phyloP scores from a whole-genome alignment of 176 grass and related monocot genomes.

The Phoenix roebelenii region DNA sequence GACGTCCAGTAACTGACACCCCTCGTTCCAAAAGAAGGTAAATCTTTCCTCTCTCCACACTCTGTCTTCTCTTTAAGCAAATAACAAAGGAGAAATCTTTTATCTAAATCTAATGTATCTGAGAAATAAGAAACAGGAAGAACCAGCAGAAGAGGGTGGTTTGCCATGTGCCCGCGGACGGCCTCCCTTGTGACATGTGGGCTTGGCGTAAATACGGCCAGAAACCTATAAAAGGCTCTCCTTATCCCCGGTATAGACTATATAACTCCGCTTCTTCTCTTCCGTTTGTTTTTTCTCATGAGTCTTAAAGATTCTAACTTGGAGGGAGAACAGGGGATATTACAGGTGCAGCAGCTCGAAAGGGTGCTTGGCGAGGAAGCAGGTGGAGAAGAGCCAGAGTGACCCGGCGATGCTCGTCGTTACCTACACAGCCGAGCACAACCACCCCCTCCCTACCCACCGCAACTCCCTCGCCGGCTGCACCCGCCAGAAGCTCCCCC shows the following conservation, averaged over 20 bases:
- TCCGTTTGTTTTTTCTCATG: too few relatives aligned
- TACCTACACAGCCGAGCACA: conserved; percentile 89
- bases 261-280: too few relatives aligned
- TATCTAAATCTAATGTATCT: too few relatives aligned
- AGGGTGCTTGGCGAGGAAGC: conserved; percentile 79
- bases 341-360: conserved; percentile 97
- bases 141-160: conserved; percentile 82
- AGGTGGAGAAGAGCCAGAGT: conserved; percentile 74
- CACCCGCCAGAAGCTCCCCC: conserved; percentile 50
- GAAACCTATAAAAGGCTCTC: conserved; percentile 98
- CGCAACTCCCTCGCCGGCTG: conserved; percentile 82
- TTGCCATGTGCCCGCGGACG: conserved; percentile 64
- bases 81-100: too few relatives aligned
- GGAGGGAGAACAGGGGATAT: conserved; percentile 48
- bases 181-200: conserved; percentile 70
- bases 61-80: conserved; percentile 15
- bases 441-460: conserved; percentile 77
- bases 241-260: conserved; percentile 66
- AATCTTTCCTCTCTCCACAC: background rate
- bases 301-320: too few relatives aligned
- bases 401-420: conserved; percentile 67
- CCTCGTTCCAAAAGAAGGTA: conserved; percentile 21
- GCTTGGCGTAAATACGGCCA: conserved; percentile 99
- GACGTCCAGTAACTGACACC: background rate
- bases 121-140: conserved; percentile 42